Conservation (phyloP, 495 filamentous ascomycete species). For the Antarctomyces pellizariae region DNA sequence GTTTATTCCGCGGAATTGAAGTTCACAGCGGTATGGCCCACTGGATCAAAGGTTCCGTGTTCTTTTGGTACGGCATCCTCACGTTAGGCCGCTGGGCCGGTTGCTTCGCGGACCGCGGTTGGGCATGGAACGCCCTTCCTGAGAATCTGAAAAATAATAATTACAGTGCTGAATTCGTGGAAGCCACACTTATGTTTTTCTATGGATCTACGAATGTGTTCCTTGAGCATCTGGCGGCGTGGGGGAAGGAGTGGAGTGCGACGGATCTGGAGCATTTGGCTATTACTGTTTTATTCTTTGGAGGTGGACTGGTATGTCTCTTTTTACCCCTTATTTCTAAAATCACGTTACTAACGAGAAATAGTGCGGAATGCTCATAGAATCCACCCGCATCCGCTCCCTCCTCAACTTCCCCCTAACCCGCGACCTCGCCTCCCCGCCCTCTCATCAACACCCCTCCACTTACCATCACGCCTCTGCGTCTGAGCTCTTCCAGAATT, state of each 20-base stretch:
- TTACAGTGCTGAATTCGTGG: constrained; percentile 70
- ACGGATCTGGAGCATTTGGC: constrained; percentile 81
- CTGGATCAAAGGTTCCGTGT: constrained; percentile 92
- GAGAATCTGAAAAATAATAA: constrained; percentile 30
- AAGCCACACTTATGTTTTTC: constrained; percentile 67
- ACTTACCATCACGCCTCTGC: no score
- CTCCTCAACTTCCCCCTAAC: constrained; percentile 39
- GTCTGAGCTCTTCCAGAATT: neutral
- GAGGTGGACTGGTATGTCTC: constrained; percentile 59
- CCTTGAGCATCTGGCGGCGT: constrained; percentile 61
- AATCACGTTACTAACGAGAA: constrained; percentile 6
- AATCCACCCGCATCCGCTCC: constrained; percentile 44
- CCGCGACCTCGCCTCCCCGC: constrained; percentile 15
- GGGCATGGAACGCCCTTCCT: constrained; percentile 24
- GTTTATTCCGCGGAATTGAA: constrained; percentile 35
- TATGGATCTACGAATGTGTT: constrained; percentile 86
- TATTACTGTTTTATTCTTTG: constrained; percentile 85
- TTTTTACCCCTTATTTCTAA: neutral
- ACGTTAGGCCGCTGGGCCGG: constrained; percentile 82
- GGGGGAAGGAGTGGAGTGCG: constrained; percentile 45
- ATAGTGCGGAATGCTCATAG: constrained; percentile 80
- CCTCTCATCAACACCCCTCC: no score
- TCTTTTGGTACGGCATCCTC: constrained; percentile 81
- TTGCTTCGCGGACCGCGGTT: constrained; percentile 75
- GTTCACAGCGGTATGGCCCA: constrained; percentile 81